Percentiles rank a stretch among this genome's conserved stretches.
Conservation (phyloP, 1,284 basidiomycete species). For the Inonotus hispidus region DNA sequence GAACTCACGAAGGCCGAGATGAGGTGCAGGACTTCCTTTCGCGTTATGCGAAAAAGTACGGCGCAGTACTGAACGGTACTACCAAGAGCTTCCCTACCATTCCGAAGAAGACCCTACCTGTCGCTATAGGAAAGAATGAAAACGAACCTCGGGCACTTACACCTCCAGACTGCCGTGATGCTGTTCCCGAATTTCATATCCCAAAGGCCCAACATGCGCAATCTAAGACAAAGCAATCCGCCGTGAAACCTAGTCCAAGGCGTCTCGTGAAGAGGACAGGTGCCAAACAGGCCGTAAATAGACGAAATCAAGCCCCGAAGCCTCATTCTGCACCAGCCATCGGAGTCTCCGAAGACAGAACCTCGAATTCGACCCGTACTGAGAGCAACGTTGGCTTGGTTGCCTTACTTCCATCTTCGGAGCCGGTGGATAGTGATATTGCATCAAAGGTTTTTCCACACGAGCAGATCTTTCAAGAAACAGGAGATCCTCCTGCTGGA, state of each 20-base stretch:
- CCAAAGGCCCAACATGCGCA: not conserved
- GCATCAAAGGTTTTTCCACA: not conserved
- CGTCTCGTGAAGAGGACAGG: not conserved
- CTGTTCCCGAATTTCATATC: not conserved
- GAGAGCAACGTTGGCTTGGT: not conserved
- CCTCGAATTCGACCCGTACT: not conserved
- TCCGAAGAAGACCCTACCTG: not conserved
- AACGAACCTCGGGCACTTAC: not conserved
- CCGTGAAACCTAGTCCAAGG: not conserved
- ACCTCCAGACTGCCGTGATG: not conserved
- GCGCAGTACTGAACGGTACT: not conserved
- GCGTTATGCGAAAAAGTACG: conserved; percentile 14
- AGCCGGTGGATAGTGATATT: not conserved
- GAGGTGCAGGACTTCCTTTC: conserved; percentile 14
- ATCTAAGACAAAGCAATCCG: not conserved
- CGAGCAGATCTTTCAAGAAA: not conserved
- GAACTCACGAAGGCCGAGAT: not conserved
- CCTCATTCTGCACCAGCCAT: not conserved
- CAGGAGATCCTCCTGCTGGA: not conserved
- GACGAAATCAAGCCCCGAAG: not conserved
- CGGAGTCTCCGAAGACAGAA: not conserved
- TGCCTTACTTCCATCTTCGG: not conserved
- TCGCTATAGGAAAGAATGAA: not conserved
- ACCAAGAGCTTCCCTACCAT: not conserved
- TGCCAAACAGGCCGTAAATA: not conserved